Base-by-base conservation (phyloP, 2,329 filamentous ascomycete genomes). In the Colletotrichum sp. region DNA sequence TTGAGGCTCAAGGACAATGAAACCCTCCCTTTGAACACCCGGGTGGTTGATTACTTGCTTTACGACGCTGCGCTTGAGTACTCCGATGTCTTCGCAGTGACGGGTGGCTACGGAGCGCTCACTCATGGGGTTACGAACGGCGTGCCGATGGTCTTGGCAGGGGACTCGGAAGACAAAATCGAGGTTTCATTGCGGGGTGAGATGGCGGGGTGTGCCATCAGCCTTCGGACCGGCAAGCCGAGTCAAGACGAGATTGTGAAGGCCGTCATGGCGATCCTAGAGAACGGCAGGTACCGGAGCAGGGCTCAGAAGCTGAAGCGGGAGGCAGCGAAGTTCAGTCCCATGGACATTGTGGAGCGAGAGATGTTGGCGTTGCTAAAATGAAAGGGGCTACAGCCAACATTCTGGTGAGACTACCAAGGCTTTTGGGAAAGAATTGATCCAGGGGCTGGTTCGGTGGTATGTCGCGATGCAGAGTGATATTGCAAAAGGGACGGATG, bases 71-170 rank as follows among this genome's bases (percentile, higher is more conserved):
- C 89, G 1, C 81, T 90, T 4, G 84, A 85, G 5, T 73, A 88
- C 79, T 82, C 82, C 38, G 87, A 85, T 43, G 83, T 88, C 30
- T 87, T 89, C 36, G 82, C 90, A n/a, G 83, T 83, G 26, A 90
- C 89, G 66, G 88, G 84, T 8, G 88, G 88, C 6, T 90, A 88
- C 72, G 87, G 88, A 8, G 87, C 85, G 2, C 83, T 88, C 66
- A 82, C 84, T 21, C 87, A 89, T 70, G 84, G 83, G 7, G 79
- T 89, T 5, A 81, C 83, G 38, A 84, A 87, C 73, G 87, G 87
- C 3, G 85, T 88, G 36, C 88, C 88, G 5, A 84, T 89, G 79
- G 85, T 90, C 5, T 79, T 89, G 28, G 84, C 86, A 0, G 88
- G 88, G 3, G 78, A 80, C 28, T 82, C 80, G 58, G 83, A 84